phyloP scores from a whole-genome alignment of 176 grass and related monocot species.

The Echinochloa phyllopogon region DNA sequence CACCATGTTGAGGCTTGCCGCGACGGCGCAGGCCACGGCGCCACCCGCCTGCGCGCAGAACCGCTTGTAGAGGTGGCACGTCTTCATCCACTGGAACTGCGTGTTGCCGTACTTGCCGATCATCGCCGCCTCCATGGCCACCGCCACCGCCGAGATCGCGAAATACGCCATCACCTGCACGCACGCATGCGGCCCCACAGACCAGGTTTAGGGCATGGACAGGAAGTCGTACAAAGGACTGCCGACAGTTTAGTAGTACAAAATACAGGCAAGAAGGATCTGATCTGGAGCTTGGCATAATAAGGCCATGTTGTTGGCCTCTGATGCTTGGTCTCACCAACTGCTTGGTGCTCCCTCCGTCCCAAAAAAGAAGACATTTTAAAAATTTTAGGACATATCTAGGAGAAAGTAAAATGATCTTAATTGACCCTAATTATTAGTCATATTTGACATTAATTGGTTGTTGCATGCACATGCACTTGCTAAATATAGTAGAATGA shows the following conservation, averaged over 20 bases:
- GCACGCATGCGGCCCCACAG: not conserved
- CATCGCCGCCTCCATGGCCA: constrained; percentile 64
- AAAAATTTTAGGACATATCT: too few relatives aligned
- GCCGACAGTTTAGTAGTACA: not conserved
- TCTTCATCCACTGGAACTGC: constrained; percentile 96
- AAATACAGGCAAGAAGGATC: constrained; percentile 29
- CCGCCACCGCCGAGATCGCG: constrained; percentile 57
- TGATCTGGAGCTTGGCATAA: constrained; percentile 25
- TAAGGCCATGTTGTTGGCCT: constrained; percentile 7
- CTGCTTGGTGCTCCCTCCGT: too few relatives aligned
- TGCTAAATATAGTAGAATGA: too few relatives aligned
- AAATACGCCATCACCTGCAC: constrained; percentile 75
- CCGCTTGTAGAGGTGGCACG: constrained; percentile 75
- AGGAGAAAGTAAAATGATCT: too few relatives aligned
- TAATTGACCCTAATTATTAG: too few relatives aligned
- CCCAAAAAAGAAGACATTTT: too few relatives aligned
- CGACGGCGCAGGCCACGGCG: constrained; percentile 57
- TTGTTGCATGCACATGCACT: too few relatives aligned
- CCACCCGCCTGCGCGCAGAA: constrained; percentile 74
- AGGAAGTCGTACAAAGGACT: constrained; percentile 15
- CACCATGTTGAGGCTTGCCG: constrained; percentile 54
- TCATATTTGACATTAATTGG: too few relatives aligned
- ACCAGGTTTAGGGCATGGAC: not conserved
- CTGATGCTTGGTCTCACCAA: constrained; percentile 19
- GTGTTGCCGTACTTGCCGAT: constrained; percentile 61